Evolutionary conservation across 305 asterid species (phyloP).

Genomic region (Fraxinus baroniana): DNA sequence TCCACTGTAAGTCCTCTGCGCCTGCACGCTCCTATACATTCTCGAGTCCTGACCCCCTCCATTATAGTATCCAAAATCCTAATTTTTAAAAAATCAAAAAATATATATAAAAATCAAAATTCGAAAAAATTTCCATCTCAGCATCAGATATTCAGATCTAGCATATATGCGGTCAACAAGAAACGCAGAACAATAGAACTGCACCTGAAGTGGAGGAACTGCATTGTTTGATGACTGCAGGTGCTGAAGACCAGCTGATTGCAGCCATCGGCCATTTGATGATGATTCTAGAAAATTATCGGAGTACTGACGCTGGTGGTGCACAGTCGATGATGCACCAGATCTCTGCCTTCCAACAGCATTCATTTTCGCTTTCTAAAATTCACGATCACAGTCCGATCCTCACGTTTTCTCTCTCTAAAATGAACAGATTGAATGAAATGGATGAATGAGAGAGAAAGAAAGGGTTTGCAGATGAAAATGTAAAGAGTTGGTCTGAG

Average conservation of each 20-base stretch:
- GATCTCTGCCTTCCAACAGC: constrained; percentile 90
- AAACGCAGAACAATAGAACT: constrained; percentile 13
- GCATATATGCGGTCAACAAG: background rate
- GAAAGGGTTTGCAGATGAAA: constrained; percentile 18
- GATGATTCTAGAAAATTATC: constrained; percentile 72
- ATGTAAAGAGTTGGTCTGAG: constrained; percentile 20
- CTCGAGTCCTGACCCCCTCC: constrained; percentile 76
- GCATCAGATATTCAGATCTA: constrained; percentile 41
- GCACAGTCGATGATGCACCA: constrained; percentile 63
- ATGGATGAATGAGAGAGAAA: constrained; percentile 16
- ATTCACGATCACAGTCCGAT: constrained; percentile 14
- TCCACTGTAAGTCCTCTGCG: constrained; percentile 58
- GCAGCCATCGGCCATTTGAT: constrained; percentile 90
- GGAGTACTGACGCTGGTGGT: constrained; percentile 89
- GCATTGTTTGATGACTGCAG: constrained; percentile 72
- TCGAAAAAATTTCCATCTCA: background rate
- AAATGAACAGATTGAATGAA: constrained; percentile 5
- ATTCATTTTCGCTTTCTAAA: constrained; percentile 52
- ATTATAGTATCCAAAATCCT: constrained; percentile 74
- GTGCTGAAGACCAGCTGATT: constrained; percentile 96
- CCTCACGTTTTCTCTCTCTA: constrained; percentile 2
- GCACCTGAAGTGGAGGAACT: constrained; percentile 60
- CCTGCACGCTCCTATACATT: constrained; percentile 57
- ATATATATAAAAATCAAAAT: background rate
- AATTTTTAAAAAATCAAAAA: constrained; percentile 7